Evolutionary conservation across 805 yeast genomes (phyloP), one percentile per base, ranked within the genome.

Genomic region (Saccharomycopsis sp.): DNA sequence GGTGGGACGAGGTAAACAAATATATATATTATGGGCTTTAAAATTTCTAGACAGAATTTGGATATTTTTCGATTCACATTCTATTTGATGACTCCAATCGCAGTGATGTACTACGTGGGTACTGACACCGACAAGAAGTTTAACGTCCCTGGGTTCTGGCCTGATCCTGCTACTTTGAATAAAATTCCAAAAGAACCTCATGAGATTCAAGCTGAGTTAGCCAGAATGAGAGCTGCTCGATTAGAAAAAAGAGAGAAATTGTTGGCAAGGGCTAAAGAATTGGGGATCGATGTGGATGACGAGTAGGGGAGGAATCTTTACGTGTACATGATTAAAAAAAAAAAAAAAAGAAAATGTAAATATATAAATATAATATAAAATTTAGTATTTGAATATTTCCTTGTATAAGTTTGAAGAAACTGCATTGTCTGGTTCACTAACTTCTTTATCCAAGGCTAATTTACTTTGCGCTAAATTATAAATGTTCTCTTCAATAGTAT

Each of bases 101-200:
- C 77, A n/a, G 83, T 87, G 57, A 89, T 89, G 97, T 82, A 86
- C 63, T 89, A 83, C 56, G 89, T 87, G 37, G 97, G 97, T 59
- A 74, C 83, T 32, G 89, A 89, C 56, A 83, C 97, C 1, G 95
- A 89, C 61, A 76, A 71, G 55, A 89, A 87, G 66, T 79, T 89
- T 61, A 85, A 87, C 58, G 80, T 88, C 39, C 94, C 95, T 6
- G 96, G 96, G 17, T 89, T 86, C 64, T 88, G 96, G 95, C 97
- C 97, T 2, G 97, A 88, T 61, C 96, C 96, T 34, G 83, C 84
- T 34, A 83, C 96, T 2, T 71, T 87, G 54, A 88, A 89, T 60
- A 82, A 85, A 64, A 81, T 89, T 28, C 97, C 97, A 2, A 89
- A 88, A 57, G 96, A 89, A 58, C 88, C 88, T 2, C 85, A 82